A percentile compares a stretch with the other conserved stretches of the same genome.
Conservation (phyloP, 441 rosid species). For the Gossypium lobatum region DNA sequence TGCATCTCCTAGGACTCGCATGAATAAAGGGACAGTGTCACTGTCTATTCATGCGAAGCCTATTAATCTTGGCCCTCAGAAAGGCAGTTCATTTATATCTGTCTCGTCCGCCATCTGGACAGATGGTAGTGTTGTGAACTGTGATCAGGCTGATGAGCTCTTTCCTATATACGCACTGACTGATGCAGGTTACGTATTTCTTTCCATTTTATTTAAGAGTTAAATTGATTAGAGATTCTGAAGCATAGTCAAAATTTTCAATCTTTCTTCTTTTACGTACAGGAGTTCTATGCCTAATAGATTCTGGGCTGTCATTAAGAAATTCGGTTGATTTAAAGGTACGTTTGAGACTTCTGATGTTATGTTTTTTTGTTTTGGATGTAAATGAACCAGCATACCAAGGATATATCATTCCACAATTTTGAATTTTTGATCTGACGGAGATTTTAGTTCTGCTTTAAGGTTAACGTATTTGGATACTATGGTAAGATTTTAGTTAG, state of each 20-base stretch:
- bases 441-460: background rate
- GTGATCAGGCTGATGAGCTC: slow-evolving; percentile 30
- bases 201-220: slow-evolving; percentile 18
- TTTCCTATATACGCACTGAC: slow-evolving; percentile 54
- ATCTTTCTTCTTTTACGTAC: slow-evolving; percentile 21
- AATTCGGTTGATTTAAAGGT: slow-evolving; percentile 66
- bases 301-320: slow-evolving; percentile 38
- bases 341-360: slow-evolving; percentile 10
- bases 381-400: background rate
- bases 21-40: slow-evolving; percentile 35
- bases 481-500: background rate
- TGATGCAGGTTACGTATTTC: slow-evolving; percentile 46
- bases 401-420: background rate
- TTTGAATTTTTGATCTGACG: background rate
- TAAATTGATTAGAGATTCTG: slow-evolving; percentile 16
- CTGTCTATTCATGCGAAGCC: slow-evolving; percentile 51
- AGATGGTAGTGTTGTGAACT: slow-evolving; percentile 17
- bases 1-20: slow-evolving; percentile 48
- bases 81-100: slow-evolving; percentile 61
- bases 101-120: slow-evolving; percentile 40
- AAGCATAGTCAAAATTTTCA: slow-evolving; percentile 13
- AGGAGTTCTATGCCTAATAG: slow-evolving; percentile 65
- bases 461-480: background rate
- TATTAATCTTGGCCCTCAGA: slow-evolving; percentile 48
- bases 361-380: slow-evolving; percentile 11